Percentiles rank a stretch among this genome's conserved stretches.
Evolutionary conservation across 1,139 yeast genomes (phyloP).

Genomic region (Entelexis paramagnoliae): DNA sequence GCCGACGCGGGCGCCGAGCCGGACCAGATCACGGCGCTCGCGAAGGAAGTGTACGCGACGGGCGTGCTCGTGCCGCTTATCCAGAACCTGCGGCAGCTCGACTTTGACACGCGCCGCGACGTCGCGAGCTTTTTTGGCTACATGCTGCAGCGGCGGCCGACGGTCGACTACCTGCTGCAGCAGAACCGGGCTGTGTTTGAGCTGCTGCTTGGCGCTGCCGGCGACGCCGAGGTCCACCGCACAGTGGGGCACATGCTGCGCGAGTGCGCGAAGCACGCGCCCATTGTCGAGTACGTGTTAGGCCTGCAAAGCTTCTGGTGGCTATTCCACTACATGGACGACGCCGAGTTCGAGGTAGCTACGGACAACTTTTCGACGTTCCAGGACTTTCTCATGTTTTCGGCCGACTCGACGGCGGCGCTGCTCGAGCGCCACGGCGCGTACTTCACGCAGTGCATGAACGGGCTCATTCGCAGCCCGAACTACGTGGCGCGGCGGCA

Average conservation of each 20-base stretch:
- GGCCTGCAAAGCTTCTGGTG: conserved; percentile 61
- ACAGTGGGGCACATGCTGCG: conserved; percentile 71
- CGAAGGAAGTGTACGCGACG: conserved; percentile 65
- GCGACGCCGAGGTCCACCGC: conserved; percentile 58
- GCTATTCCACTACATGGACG: conserved; percentile 65
- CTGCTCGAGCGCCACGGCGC: conserved; percentile 43
- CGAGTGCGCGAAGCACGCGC: conserved; percentile 76
- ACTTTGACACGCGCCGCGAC: conserved; percentile 83
- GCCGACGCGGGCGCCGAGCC: conserved; percentile 42
- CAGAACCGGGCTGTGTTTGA: conserved; percentile 53
- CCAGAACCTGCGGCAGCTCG: conserved; percentile 50
- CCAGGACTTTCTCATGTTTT: conserved; percentile 54
- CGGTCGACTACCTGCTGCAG: conserved; percentile 68
- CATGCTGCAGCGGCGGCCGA: conserved; percentile 72
- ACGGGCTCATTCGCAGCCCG: conserved; percentile 57
- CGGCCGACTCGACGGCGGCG: conserved; percentile 44
- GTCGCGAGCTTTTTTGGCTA: conserved; percentile 65
- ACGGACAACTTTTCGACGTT: conserved; percentile 70
- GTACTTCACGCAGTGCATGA: conserved; percentile 51
- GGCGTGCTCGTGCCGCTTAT: conserved; percentile 59
- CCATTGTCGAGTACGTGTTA: conserved; percentile 50
- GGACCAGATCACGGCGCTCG: conserved; percentile 56
- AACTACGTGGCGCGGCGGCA: conserved; percentile 91
- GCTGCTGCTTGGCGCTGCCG: conserved; percentile 58
- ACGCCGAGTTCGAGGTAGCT: conserved; percentile 75